Conservation (phyloP, 2,329 filamentous ascomycete genomes). For the Bipolaris victoriae region DNA sequence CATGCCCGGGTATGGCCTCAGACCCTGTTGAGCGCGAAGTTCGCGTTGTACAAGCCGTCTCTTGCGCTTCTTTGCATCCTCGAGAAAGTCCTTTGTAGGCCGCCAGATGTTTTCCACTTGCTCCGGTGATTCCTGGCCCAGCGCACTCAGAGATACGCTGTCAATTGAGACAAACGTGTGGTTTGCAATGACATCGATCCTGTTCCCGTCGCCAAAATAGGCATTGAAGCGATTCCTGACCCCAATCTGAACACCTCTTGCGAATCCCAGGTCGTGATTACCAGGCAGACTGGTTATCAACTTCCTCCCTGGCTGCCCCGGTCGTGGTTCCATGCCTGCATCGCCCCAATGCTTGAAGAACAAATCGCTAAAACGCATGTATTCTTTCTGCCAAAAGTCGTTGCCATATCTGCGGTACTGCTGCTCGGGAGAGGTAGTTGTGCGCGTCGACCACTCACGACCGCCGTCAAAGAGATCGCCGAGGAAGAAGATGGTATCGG, state of each 20-base stretch:
- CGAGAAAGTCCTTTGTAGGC: constrained; percentile 77
- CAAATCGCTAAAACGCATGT: constrained; percentile 81
- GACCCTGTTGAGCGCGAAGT: constrained; percentile 68
- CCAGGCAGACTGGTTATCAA: constrained; percentile 86
- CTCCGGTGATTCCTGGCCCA: constrained; percentile 59
- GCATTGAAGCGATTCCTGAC: constrained; percentile 84
- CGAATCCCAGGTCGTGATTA: constrained; percentile 95
- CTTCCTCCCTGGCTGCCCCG: constrained; percentile 72
- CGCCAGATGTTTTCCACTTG: constrained; percentile 70
- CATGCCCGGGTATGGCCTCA: constrained; percentile 62
- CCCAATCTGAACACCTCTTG: constrained; percentile 77
- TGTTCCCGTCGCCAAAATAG: constrained; percentile 90
- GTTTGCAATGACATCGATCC: constrained; percentile 89
- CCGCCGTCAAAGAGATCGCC: constrained; percentile 96
- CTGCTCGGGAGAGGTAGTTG: constrained; percentile 61
- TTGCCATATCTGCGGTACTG: constrained; percentile 80
- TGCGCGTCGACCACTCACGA: constrained; percentile 83
- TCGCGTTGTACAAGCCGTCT: constrained; percentile 72
- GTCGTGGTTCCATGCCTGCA: constrained; percentile 60
- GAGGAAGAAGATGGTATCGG: constrained; percentile 87
- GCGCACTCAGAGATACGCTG: constrained; percentile 82
- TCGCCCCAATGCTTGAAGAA: constrained; percentile 75
- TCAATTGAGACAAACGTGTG: constrained; percentile 95
- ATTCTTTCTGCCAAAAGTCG: constrained; percentile 85
- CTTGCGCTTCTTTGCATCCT: constrained; percentile 68